Evolutionary conservation across 2,329 filamentous ascomycete genomes (phyloP).

Genomic region (Dactylellina drechsleri): DNA sequence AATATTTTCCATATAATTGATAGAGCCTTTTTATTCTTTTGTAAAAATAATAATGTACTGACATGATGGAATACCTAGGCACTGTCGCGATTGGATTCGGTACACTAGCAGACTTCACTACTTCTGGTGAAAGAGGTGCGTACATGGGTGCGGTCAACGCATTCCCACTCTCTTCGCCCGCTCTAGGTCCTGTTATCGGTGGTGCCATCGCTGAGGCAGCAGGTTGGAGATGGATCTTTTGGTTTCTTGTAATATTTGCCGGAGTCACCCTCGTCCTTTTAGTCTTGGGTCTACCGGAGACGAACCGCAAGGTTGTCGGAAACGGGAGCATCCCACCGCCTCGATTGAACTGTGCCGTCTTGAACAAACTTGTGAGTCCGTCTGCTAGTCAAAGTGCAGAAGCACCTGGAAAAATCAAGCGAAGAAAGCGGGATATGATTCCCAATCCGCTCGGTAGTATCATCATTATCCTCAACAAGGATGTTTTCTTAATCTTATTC

Average conservation of each 20-base stretch:
- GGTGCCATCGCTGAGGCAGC: slow-evolving; percentile 72
- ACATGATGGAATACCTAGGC: slow-evolving; percentile 60
- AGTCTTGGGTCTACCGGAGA: slow-evolving; percentile 70
- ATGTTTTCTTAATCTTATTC: slow-evolving; percentile 65
- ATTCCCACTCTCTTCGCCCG: slow-evolving; percentile 66
- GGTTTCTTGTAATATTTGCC: slow-evolving; percentile 70
- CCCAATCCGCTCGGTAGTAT: slow-evolving; percentile 65
- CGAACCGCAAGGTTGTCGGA: slow-evolving; percentile 70
- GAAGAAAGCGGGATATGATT: slow-evolving; percentile 26
- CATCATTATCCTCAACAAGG: slow-evolving; percentile 63
- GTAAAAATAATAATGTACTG: neutral
- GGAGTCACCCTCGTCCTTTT: slow-evolving; percentile 64
- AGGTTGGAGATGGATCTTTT: slow-evolving; percentile 76
- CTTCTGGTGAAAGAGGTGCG: slow-evolving; percentile 74
- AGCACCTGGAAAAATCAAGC: slow-evolving; percentile 60
- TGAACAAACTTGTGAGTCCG: slow-evolving; percentile 36
- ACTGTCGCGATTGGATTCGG: slow-evolving; percentile 77
- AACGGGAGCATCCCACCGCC: slow-evolving; percentile 71
- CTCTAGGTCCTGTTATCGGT: slow-evolving; percentile 71
- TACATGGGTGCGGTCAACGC: slow-evolving; percentile 76
- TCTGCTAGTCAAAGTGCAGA: slow-evolving; percentile 12
- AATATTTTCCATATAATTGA: no score
- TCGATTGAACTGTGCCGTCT: slow-evolving; percentile 64
- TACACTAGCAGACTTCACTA: slow-evolving; percentile 76
- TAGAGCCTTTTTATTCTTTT: neutral